A percentile compares a stretch with the other conserved stretches of the same genome.
Evolutionary conservation across 352 stramenopile genomes (phyloP).

Genomic region (Elongisporangium prolatum): DNA sequence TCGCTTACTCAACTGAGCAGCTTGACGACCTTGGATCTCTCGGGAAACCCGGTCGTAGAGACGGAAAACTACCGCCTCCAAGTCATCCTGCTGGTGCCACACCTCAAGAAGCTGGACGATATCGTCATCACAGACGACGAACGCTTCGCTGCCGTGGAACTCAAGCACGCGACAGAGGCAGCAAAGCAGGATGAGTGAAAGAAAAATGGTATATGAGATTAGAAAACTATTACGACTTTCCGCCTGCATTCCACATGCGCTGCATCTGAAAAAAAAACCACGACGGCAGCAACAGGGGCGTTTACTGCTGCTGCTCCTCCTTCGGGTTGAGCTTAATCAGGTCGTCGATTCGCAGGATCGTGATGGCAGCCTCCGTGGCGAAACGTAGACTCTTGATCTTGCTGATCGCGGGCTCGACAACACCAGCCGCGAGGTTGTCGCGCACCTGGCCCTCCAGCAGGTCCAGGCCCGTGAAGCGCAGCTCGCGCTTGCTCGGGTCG

Average conservation of each 20-base stretch:
- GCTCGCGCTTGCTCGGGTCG: slow-evolving; percentile 64
- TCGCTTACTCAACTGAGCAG: slow-evolving; percentile 35
- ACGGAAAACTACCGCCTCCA: slow-evolving; percentile 47
- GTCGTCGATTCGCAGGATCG: slow-evolving; percentile 99
- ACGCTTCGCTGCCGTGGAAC: slow-evolving; percentile 47
- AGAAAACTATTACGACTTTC: slow-evolving; percentile 25
- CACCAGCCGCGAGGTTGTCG: slow-evolving; percentile 95
- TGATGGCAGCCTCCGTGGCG: slow-evolving; percentile 99
- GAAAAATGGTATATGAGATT: slow-evolving; percentile 24
- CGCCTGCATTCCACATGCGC: slow-evolving; percentile 1
- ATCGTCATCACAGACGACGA: slow-evolving; percentile 54
- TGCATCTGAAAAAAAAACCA: not conserved
- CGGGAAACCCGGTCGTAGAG: slow-evolving; percentile 49
- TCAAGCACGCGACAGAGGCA: slow-evolving; percentile 34
- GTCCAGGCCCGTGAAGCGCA: slow-evolving; percentile 94
- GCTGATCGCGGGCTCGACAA: slow-evolving; percentile 99
- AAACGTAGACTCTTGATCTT: slow-evolving; percentile 99
- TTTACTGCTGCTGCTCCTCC: slow-evolving; percentile 76
- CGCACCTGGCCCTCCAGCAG: slow-evolving; percentile 93
- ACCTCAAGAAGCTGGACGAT: slow-evolving; percentile 56
- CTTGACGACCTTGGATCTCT: slow-evolving; percentile 40
- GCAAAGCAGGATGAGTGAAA: slow-evolving; percentile 20
- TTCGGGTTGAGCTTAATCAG: slow-evolving; percentile 95
- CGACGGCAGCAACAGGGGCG: slow-evolving; percentile 6
- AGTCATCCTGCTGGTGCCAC: slow-evolving; percentile 46